These are phyloP conservation scores for Posidonia oceanica DNA, from an alignment of 116 monocot species.

Conservation along the genomic window DNA sequence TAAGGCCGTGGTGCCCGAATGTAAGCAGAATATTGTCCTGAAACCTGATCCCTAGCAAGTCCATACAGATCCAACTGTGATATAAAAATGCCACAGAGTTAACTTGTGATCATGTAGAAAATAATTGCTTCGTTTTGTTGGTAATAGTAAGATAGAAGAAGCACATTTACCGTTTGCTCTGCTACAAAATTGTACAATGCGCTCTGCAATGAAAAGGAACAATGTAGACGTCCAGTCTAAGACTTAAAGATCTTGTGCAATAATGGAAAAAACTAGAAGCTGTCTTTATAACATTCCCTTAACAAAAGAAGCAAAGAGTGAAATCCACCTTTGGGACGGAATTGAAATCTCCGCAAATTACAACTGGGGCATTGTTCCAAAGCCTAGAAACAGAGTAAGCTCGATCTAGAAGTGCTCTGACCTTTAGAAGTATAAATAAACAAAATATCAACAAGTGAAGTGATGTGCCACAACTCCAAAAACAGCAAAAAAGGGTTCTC, in stretches of 20 bases:
- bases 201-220: constrained; percentile 43
- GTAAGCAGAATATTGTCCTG: constrained; percentile 64
- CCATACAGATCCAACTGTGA: constrained; percentile 65
- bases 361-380: constrained; percentile 91
- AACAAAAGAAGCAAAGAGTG: constrained; percentile 3
- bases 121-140: background rate
- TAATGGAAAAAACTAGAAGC: constrained; percentile 3
- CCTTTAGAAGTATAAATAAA: constrained; percentile 27
- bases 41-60: constrained; percentile 51
- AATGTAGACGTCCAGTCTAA: background rate
- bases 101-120: background rate
- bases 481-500: background rate
- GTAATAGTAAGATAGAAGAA: background rate
- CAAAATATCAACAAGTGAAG: background rate
- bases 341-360: constrained; percentile 97
- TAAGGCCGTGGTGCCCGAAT: constrained; percentile 15
- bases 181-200: constrained; percentile 82
- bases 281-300: background rate
- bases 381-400: constrained; percentile 57
- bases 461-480: background rate
- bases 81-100: constrained; percentile 2
- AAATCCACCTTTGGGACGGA: constrained; percentile 56
- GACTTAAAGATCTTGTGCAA: background rate
- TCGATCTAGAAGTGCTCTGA: constrained; percentile 66
- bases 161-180: constrained; percentile 48